Base-by-base conservation (phyloP, 257 asterid genomes). In the Solanum corneliomulleri region DNA sequence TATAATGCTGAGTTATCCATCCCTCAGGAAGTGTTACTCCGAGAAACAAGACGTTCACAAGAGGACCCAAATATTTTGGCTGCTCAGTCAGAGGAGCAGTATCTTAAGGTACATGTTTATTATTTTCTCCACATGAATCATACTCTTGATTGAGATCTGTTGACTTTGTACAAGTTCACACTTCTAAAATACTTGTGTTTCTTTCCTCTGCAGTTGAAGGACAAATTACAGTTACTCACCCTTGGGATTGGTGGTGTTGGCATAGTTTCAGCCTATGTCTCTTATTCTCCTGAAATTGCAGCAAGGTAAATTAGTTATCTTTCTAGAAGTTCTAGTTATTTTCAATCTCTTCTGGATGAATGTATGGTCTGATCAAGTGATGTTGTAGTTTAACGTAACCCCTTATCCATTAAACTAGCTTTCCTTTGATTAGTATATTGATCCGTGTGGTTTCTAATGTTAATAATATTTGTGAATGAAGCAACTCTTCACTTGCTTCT, bases 51-150 rank as follows among this genome's bases (percentile, higher is more conserved):
- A 45, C 95, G 94, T 41, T 88, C 94, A 72, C 93, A 93, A 89
- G 98, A 94, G 89, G 98, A 94, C 90, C 98, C 98, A 75, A 90
- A 89, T 89, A 92, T 92, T 69, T 91, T 97, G 92, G 98, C 98
- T 60, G 98, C 98, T 85, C 92, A 89, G 89, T 95, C 98, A 18
- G 92, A 94, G 89, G 98, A 94, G 89, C 98, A 95, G 76, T 97
- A 97, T 86, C 89, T 85, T 88, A 93, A 97, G 98, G 99, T 95
- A 52, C 85, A 31, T 83, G 21, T 9, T 29, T 47, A 16, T 20
- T 37, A 41, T n/a, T 23, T 25, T 44, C 62, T 70, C 33, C 78
- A 64, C 33, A 60, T 75, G 41, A 56, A 74, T 47, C 56, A 23
- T 39, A 27, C 31, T 75, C 45, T 70, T 75, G 20, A 47, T 42